phyloP scores from a whole-genome alignment of 177 flowering plant species.

The Vitis hybrid region DNA sequence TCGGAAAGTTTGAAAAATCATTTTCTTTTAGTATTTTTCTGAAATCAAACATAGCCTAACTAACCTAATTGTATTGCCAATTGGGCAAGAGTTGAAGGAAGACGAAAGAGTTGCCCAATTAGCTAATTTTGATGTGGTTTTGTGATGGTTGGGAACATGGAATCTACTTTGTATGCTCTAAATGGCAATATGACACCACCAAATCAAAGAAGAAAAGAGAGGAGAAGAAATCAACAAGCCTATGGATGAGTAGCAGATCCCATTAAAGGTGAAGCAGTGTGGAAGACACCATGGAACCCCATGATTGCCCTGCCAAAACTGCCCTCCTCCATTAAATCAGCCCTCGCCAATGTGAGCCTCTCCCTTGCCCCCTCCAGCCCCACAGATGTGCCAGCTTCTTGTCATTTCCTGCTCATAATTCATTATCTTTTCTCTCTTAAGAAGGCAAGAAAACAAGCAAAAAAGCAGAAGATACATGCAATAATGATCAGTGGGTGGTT shows the following conservation, averaged over 20 bases:
- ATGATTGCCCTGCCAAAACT: conserved; percentile 82
- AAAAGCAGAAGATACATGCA: background rate
- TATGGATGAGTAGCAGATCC: conserved; percentile 57
- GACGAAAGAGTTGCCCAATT: no score
- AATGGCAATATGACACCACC: no score
- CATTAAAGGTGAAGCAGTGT: conserved; percentile 84
- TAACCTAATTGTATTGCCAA: no score
- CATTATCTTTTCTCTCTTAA: background rate
- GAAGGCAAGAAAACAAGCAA: background rate
- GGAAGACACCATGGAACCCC: conserved; percentile 87
- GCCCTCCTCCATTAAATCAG: conserved; percentile 72
- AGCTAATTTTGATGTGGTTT: no score
- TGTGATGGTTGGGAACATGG: no score
- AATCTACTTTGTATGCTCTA: no score
- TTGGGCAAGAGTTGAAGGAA: no score
- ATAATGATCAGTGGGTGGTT: background rate
- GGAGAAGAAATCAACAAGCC: conserved; percentile 30
- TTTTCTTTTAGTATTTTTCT: no score
- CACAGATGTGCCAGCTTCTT: conserved; percentile 68
- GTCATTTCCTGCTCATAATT: conserved; percentile 41
- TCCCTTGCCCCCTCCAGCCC: conserved; percentile 89
- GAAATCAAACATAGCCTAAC: no score
- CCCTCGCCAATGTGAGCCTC: conserved; percentile 68
- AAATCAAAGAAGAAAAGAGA: background rate
- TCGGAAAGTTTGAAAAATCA: no score